Conservation (phyloP, 257 asterid genomes). For the Penstemon barbatus region DNA sequence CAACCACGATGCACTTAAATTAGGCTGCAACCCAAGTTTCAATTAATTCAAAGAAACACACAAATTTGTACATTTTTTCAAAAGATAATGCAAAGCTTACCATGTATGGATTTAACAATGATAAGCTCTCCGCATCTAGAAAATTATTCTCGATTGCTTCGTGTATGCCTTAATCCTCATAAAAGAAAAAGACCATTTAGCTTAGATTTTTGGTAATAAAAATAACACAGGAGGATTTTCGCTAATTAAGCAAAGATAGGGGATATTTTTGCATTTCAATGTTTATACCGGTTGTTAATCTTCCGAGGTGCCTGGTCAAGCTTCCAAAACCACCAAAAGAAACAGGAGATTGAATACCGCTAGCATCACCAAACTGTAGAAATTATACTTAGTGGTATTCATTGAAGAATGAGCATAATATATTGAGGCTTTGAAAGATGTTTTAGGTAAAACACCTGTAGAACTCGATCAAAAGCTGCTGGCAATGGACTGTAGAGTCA, state of each 20-base stretch:
- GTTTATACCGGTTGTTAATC: constrained; percentile 70
- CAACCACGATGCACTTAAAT: constrained; percentile 90
- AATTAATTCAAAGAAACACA: constrained; percentile 23
- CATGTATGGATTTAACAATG: constrained; percentile 87
- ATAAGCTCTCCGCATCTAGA: constrained; percentile 71
- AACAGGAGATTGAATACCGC: constrained; percentile 97
- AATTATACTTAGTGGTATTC: constrained; percentile 31
- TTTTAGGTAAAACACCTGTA: constrained; percentile 58
- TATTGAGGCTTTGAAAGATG: constrained; percentile 26
- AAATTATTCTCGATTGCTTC: constrained; percentile 71
- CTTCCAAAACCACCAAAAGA: constrained; percentile 99
- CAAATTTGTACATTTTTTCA: neutral
- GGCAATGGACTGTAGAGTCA: constrained; percentile 71
- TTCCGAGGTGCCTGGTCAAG: constrained; percentile 89
- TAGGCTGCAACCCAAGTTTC: constrained; percentile 59
- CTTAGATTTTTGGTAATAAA: constrained; percentile 4
- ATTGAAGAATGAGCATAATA: constrained; percentile 28
- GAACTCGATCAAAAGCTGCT: constrained; percentile 79
- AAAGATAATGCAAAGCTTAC: constrained; percentile 37
- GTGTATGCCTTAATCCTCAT: constrained; percentile 59
- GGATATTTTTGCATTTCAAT: neutral
- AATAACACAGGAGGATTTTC: too few species aligned
- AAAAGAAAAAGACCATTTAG: constrained; percentile 14
- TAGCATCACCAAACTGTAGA: constrained; percentile 94
- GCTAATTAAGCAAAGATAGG: too few species aligned